Conservation (phyloP, 2,329 filamentous ascomycete species). For the Chaetomiaceae sp. region DNA sequence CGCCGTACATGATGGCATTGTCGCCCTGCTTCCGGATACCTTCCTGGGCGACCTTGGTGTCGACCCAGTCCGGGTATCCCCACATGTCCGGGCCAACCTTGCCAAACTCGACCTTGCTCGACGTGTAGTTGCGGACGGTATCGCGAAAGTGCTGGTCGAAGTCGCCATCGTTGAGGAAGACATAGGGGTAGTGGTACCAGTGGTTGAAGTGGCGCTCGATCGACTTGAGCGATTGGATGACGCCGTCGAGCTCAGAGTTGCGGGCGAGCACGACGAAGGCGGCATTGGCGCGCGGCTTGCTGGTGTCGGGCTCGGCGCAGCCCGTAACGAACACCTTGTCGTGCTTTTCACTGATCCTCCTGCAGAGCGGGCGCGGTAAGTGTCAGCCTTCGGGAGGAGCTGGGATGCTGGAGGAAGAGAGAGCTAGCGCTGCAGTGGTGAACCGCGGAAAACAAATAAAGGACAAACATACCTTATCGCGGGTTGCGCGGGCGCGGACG, state of each 20-base stretch:
- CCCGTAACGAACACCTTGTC: slow-evolving; percentile 95
- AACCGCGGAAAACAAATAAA: too few species aligned
- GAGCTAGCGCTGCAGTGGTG: neutral
- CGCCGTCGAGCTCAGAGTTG: slow-evolving; percentile 94
- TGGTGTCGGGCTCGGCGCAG: slow-evolving; percentile 75
- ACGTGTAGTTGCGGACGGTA: slow-evolving; percentile 84
- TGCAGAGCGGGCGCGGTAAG: slow-evolving; percentile 37
- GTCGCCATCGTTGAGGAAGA: slow-evolving; percentile 95
- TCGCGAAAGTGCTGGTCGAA: slow-evolving; percentile 95
- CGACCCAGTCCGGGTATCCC: slow-evolving; percentile 96
- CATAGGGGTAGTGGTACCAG: slow-evolving; percentile 98
- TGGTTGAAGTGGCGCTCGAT: slow-evolving; percentile 98
- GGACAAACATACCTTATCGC: slow-evolving; percentile 82
- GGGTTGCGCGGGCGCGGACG: slow-evolving; percentile 71
- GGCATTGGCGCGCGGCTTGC: slow-evolving; percentile 78
- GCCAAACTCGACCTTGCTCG: slow-evolving; percentile 80
- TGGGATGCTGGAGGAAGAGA: neutral
- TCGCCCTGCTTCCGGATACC: slow-evolving; percentile 96
- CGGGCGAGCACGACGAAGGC: slow-evolving; percentile 92
- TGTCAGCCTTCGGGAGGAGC: slow-evolving; percentile 6
- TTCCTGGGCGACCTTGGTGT: slow-evolving; percentile 88
- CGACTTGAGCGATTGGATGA: slow-evolving; percentile 94
- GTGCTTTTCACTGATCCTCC: slow-evolving; percentile 93
- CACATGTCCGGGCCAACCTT: slow-evolving; percentile 87
- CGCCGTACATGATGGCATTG: slow-evolving; percentile 97